These are phyloP conservation scores for Ceratobasidium papillatum DNA, from an alignment of 1,284 basidiomycete species.

Conservation along the genomic window DNA sequence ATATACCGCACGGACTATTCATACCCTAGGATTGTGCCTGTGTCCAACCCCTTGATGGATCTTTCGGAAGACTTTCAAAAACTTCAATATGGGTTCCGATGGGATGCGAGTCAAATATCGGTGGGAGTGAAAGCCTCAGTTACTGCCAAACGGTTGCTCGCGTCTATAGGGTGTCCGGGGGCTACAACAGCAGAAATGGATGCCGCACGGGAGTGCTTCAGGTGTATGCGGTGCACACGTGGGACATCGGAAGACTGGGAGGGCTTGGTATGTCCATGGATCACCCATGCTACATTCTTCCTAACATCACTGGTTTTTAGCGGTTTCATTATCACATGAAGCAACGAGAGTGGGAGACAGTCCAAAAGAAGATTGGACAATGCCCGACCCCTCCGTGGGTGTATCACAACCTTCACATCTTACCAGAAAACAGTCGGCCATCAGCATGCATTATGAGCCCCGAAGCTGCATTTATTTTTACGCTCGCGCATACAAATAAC, in stretches of 20 bases:
- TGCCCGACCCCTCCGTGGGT: neutral
- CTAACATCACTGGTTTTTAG: neutral
- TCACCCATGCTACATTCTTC: neutral
- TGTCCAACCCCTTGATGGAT: no score
- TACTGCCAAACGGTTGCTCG: neutral
- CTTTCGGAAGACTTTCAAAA: neutral
- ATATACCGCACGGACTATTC: neutral
- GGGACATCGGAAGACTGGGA: neutral
- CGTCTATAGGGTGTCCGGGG: neutral
- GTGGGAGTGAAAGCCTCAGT: neutral
- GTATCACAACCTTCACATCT: neutral
- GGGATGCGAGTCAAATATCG: neutral
- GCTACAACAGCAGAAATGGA: slow-evolving; percentile 4
- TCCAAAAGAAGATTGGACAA: neutral
- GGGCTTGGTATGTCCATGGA: neutral
- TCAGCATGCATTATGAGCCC: neutral
- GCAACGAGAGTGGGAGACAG: neutral
- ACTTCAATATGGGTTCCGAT: neutral
- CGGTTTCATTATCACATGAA: neutral
- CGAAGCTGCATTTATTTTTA: no score
- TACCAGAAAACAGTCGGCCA: neutral
- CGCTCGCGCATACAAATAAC: no score
- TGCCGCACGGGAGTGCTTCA: neutral
- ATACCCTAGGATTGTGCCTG: neutral
- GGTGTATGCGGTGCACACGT: neutral